Evolutionary conservation across 345 rosid species (phyloP).

Genomic region (Brassica incana): DNA sequence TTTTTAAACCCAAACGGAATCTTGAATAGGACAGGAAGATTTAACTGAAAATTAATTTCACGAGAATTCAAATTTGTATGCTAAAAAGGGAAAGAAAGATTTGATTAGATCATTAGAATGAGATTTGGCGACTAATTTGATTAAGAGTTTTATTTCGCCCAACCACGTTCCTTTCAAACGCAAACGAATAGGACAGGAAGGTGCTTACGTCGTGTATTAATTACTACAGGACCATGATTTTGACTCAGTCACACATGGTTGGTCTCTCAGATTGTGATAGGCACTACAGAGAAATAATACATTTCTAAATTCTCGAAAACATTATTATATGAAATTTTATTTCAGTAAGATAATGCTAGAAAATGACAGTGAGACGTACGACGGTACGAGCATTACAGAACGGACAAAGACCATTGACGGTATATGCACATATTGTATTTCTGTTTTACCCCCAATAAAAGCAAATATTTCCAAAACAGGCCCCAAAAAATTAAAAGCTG

Average conservation of each 20-base stretch:
- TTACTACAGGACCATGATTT: not conserved
- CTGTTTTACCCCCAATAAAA: not conserved
- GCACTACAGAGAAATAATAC: not conserved
- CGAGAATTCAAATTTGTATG: too few species aligned
- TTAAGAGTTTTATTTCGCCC: not conserved
- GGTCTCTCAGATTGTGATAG: constrained; percentile 20
- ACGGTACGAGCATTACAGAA: not conserved
- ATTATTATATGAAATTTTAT: not conserved
- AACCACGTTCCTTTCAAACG: constrained; percentile 5
- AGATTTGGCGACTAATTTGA: not conserved
- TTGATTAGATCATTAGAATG: not conserved
- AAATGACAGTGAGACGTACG: not conserved
- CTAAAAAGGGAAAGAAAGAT: too few species aligned
- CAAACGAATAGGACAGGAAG: not conserved
- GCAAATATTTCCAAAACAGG: not conserved
- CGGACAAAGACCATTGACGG: not conserved
- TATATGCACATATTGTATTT: not conserved
- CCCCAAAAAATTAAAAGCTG: not conserved
- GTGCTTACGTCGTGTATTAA: not conserved
- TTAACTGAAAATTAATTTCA: too few species aligned
- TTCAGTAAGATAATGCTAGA: constrained; percentile 12
- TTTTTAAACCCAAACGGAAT: not conserved
- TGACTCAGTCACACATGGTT: constrained; percentile 13
- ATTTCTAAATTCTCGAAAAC: not conserved
- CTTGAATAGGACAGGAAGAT: not conserved